phyloP scores from a whole-genome alignment of 331 rosid species.

The Acacia concinna region DNA sequence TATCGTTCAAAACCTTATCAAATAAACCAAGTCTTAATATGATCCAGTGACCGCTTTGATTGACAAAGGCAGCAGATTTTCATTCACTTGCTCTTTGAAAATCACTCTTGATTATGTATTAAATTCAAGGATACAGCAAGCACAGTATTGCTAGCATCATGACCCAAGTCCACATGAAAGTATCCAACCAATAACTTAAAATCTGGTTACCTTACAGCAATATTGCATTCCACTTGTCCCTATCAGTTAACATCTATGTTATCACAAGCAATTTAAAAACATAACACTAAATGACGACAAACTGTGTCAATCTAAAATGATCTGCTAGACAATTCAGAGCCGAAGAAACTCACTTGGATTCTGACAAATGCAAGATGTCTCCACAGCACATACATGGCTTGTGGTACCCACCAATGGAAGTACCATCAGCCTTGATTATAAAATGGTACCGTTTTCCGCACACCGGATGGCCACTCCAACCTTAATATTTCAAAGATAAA shows the following conservation, averaged over 20 bases:
- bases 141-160: neutral
- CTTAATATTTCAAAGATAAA: conserved; percentile 33
- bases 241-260: neutral
- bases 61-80: neutral
- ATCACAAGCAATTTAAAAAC: neutral
- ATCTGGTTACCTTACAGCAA: neutral
- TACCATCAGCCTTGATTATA: conserved; percentile 87
- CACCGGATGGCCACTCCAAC: conserved; percentile 98
- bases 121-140: neutral
- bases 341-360: conserved; percentile 79
- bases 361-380: conserved; percentile 86
- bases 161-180: neutral
- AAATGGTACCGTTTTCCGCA: conserved; percentile 93
- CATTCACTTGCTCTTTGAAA: conserved; percentile 11
- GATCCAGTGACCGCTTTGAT: neutral
- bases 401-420: conserved; percentile 93
- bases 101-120: neutral
- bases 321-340: neutral
- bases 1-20: neutral
- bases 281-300: neutral
- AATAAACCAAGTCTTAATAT: neutral
- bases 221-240: neutral
- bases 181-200: neutral
- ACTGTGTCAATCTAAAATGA: neutral
- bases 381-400: conserved; percentile 99